phyloP scores from a whole-genome alignment of 2,329 filamentous ascomycete genomes.

The Cladosporium cucumerinum region DNA sequence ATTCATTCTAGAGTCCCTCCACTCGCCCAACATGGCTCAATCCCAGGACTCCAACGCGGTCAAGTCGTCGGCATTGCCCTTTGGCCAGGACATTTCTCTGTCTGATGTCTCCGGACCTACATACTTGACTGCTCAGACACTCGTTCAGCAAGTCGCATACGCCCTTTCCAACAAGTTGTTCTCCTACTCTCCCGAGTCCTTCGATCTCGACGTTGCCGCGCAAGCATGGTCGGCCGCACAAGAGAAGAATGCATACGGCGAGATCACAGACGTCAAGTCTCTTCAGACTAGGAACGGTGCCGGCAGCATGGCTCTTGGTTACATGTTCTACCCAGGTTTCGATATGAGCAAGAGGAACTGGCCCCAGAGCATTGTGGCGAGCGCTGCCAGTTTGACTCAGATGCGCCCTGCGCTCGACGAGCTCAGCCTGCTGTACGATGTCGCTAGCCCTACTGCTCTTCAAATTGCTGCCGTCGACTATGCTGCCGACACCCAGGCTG shows the following conservation, averaged over 20 bases:
- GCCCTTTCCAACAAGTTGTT: conserved; percentile 95
- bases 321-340: conserved; percentile 97
- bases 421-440: conserved; percentile 83
- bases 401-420: conserved; percentile 85
- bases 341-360: conserved; percentile 86
- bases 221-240: conserved; percentile 69
- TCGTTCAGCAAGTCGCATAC: conserved; percentile 95
- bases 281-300: conserved; percentile 88
- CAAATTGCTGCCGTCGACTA: conserved; percentile 93
- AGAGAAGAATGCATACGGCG: conserved; percentile 78
- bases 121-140: conserved; percentile 87
- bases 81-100: conserved; percentile 51
- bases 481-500: conserved; percentile 56
- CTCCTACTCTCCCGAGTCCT: conserved; percentile 90
- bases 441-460: conserved; percentile 88
- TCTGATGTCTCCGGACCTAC: conserved; percentile 74
- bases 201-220: conserved; percentile 81
- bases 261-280: conserved; percentile 70
- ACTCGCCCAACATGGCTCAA: conserved; percentile 7
- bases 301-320: conserved; percentile 86
- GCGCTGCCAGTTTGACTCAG: conserved; percentile 75
- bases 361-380: conserved; percentile 85
- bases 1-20: not conserved
- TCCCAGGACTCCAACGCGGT: conserved; percentile 16
- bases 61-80: conserved; percentile 50